A percentile compares a stretch with the other conserved stretches of the same genome.
These are phyloP conservation scores for Colletotrichum zoysiae DNA, from an alignment of 2,329 filamentous ascomycete species.

Conservation along the genomic window DNA sequence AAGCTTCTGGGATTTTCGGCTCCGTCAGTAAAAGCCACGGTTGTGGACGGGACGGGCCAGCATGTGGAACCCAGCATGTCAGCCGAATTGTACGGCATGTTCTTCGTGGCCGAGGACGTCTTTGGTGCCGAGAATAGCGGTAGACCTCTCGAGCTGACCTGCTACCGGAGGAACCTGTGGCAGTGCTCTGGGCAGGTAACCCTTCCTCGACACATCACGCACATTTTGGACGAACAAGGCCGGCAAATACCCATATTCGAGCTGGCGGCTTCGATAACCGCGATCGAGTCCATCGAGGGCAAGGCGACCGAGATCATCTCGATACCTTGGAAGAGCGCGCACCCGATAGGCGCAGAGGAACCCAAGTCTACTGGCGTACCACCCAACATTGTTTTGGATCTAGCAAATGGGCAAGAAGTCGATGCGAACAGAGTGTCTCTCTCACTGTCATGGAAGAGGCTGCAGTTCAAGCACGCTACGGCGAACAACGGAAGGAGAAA, in stretches of 20 bases:
- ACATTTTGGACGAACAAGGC: constrained; percentile 80
- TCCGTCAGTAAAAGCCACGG: constrained; percentile 68
- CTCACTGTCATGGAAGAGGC: constrained; percentile 90
- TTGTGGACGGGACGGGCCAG: constrained; percentile 75
- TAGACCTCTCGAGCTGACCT: constrained; percentile 85
- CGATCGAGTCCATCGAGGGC: constrained; percentile 91
- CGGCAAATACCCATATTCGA: constrained; percentile 82
- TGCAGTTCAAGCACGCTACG: constrained; percentile 96
- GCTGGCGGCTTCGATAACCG: constrained; percentile 84
- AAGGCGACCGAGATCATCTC: constrained; percentile 95
- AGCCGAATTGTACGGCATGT: constrained; percentile 88
- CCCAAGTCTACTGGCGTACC: constrained; percentile 64
- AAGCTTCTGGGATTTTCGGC: constrained; percentile 82
- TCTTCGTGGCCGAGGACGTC: constrained; percentile 86
- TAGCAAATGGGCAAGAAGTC: constrained; percentile 73
- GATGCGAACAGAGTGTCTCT: constrained; percentile 84
- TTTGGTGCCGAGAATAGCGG: constrained; percentile 71
- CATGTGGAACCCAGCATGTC: constrained; percentile 72
- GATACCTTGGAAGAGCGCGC: constrained; percentile 91
- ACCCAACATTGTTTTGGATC: constrained; percentile 66
- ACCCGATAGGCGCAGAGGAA: constrained; percentile 64
- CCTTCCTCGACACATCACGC: constrained; percentile 78
- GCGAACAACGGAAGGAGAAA: constrained; percentile 96
- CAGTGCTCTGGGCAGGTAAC: constrained; percentile 92
- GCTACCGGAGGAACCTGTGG: constrained; percentile 94